Conservation (phyloP, 768 basidiomycete species). For the Exidia glandulosa region DNA sequence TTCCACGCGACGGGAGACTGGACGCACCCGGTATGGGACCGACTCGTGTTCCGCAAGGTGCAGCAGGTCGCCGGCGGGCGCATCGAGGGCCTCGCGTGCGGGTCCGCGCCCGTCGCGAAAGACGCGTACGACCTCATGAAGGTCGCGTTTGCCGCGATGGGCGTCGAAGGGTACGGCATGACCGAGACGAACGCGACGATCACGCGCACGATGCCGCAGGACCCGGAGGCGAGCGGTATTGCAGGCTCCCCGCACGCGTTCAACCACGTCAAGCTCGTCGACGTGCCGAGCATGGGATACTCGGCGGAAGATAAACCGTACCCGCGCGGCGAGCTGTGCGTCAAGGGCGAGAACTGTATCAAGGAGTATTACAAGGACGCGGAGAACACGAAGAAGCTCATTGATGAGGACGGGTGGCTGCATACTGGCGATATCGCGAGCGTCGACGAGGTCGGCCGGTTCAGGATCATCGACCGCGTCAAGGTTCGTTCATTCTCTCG, state of each 20-base stretch:
- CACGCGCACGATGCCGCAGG: slow-evolving; percentile 42
- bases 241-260: slow-evolving; percentile 71
- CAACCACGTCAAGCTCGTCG: slow-evolving; percentile 78
- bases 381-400: slow-evolving; percentile 65
- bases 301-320: slow-evolving; percentile 75
- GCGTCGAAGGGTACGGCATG: slow-evolving; percentile 84
- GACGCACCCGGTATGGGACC: slow-evolving; percentile 80
- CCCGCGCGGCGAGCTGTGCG: slow-evolving; percentile 81
- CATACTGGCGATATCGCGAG: slow-evolving; percentile 85
- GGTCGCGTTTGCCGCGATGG: slow-evolving; percentile 63
- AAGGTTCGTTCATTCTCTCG: slow-evolving; percentile 42
- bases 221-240: slow-evolving; percentile 59
- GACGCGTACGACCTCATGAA: slow-evolving; percentile 88
- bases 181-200: slow-evolving; percentile 73
- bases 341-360: slow-evolving; percentile 58
- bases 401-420: slow-evolving; percentile 87
- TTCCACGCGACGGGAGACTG: slow-evolving; percentile 57
- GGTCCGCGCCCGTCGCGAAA: slow-evolving; percentile 79
- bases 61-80: slow-evolving; percentile 45
- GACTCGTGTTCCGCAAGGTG: slow-evolving; percentile 86
- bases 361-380: slow-evolving; percentile 70
- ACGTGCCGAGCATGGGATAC: slow-evolving; percentile 86
- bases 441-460: slow-evolving; percentile 65
- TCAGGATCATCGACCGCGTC: slow-evolving; percentile 90
- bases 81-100: slow-evolving; percentile 53